Percentiles rank a stretch among this genome's conserved stretches.
Conservation (phyloP, 2,329 filamentous ascomycete genomes). For the Calonectria montana region DNA sequence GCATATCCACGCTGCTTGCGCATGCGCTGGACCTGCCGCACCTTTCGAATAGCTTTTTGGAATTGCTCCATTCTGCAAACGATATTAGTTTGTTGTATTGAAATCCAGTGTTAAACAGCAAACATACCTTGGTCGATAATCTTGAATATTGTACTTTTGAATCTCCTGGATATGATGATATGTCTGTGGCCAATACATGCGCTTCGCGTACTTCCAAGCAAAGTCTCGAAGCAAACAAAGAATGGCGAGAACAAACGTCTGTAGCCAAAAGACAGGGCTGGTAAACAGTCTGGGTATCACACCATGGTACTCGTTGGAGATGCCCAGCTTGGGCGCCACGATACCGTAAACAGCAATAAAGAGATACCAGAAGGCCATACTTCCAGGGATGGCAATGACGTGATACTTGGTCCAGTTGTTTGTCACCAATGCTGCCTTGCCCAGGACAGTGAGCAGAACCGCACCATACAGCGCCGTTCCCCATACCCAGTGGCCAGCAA, state of each 20-base stretch:
- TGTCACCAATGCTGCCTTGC: constrained; percentile 93
- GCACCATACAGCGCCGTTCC: constrained; percentile 94
- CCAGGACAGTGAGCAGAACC: constrained; percentile 91
- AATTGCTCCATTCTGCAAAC: constrained; percentile 92
- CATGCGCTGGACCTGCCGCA: constrained; percentile 98
- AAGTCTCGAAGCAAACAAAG: constrained; percentile 90
- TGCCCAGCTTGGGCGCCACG: constrained; percentile 82
- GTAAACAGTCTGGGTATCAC: constrained; percentile 84
- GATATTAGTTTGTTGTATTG: constrained; percentile 18
- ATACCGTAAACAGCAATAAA: constrained; percentile 91
- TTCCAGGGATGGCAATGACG: constrained; percentile 93
- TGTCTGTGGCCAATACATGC: constrained; percentile 95
- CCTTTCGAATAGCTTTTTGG: constrained; percentile 98
- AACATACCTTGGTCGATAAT: constrained; percentile 90
- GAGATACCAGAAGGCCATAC: constrained; percentile 89
- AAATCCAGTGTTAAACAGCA: not conserved
- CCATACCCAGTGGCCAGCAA: constrained; percentile 97
- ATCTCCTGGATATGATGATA: constrained; percentile 99
- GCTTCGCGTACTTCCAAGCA: constrained; percentile 96
- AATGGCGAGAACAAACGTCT: constrained; percentile 82
- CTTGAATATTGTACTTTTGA: constrained; percentile 99
- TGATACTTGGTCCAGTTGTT: constrained; percentile 99
- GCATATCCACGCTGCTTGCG: constrained; percentile 98
- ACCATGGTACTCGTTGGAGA: constrained; percentile 87
- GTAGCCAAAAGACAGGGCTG: constrained; percentile 90